These are phyloP conservation scores for Chlamydomonas incerta DNA, from an alignment of 139 green algal species.

Conservation along the genomic window DNA sequence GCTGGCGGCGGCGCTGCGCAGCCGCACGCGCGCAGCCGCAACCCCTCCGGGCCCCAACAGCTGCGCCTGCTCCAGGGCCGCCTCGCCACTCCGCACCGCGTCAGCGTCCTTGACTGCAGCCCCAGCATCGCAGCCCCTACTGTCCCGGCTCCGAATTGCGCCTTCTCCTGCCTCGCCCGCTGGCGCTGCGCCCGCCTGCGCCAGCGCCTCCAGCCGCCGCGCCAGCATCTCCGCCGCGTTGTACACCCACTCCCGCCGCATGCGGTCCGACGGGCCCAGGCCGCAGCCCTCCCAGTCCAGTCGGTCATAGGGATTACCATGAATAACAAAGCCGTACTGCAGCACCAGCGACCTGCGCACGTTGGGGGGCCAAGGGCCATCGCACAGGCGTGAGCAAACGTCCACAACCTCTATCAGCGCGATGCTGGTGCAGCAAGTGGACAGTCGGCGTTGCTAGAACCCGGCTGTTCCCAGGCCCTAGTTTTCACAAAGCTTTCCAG, in stretches of 20 bases:
- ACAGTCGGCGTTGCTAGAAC: too few species aligned
- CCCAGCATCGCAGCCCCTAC: neutral
- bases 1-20: conserved; percentile 13
- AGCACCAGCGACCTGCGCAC: conserved; percentile 63
- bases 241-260: conserved; percentile 34
- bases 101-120: neutral
- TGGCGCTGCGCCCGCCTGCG: too few species aligned
- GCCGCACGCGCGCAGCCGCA: neutral
- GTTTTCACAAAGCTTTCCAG: too few species aligned
- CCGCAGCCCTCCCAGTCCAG: conserved; percentile 32
- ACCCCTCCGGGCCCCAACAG: neutral
- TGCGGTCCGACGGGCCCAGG: neutral
- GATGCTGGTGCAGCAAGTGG: too few species aligned
- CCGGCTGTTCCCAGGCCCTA: too few species aligned
- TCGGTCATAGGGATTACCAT: conserved; percentile 52
- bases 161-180: too few species aligned
- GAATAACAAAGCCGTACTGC: conserved; percentile 62
- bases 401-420: too few species aligned
- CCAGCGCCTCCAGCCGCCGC: neutral
- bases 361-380: too few species aligned
- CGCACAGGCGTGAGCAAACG: too few species aligned
- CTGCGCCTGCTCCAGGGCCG: neutral
- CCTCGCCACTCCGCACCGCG: neutral
- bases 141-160: too few species aligned
- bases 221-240: conserved; percentile 7